Base-by-base conservation (phyloP, 2,329 filamentous ascomycete species). In the Erysiphe pulchra region DNA sequence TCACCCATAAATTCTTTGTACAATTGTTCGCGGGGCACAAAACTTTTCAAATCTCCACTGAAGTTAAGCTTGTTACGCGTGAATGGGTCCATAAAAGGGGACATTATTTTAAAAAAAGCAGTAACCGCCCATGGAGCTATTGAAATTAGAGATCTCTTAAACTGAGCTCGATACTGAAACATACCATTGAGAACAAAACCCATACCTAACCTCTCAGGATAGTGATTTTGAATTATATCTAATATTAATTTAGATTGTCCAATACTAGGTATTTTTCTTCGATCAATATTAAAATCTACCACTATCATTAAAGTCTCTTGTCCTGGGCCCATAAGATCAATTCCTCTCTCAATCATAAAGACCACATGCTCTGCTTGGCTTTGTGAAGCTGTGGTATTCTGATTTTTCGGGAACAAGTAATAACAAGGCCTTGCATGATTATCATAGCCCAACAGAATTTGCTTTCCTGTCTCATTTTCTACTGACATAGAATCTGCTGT, bases 381-480 rank as follows among this genome's bases (percentile, higher is more conserved):
- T 34, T 85, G 81, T 50, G 76, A 80, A 47, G 76, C 71, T 53
- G 92, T 78, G 1, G 90, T 95, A 66, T 98, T 98, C 64, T 98
- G 90, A 53, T 79, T 76, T 31, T 78, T 82, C 1, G 90, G 90
- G 58, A 80, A 79, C 48, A 98, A 71, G 63, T 94, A 94, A 56
- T 90, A 74, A 60, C 86, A 94, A 1, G 86, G 84, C n/a, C 87
- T 70, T 44, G 71, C 80, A 49, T 83, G 67, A 48, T 78, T 81
- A 64, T 98, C 90, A 62, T 76, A 98, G 38, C 90, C 90, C 17
- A 90, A 62, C 47, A 92, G 69, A 47, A 93, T 70, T 61, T 95
- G 87, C 67, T 98, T 98, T 53, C 90, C 90, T 10, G 87, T 95
- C 65, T 87, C 85, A 61, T 94, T 92, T 66, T 98, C 90, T 12